Evolutionary conservation across 805 yeast genomes (phyloP), one percentile per base, ranked within the genome.

Genomic region (Wickerhamiella dianesei): DNA sequence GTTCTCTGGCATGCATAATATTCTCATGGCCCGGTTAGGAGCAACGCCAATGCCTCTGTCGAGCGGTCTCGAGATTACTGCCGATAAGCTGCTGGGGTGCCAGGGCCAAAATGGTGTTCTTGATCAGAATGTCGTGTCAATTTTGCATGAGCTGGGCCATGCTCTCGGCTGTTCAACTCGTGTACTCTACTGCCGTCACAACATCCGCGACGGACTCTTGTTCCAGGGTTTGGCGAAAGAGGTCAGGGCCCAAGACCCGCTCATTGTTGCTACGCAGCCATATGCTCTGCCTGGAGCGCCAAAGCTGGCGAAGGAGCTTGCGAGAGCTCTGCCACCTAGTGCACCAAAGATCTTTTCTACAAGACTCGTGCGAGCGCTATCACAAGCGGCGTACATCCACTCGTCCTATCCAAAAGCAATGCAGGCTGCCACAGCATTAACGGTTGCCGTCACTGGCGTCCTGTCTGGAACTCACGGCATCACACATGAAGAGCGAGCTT

Each of bases 401-500:
- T 77, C 83, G 29, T 77, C 86, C 5, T 81, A 80, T 58, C 83
- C 86, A 25, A 78, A 80, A 57, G 89, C 82, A 57, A 62, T 80
- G 44, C 89, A 80, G 62, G 79, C 88, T 5, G 74, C 80, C 3
- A 81, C 85, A 1, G 83, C 87, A 0, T 65, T 82, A 37, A 80
- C 76, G 51, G 76, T 81, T 20, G 87, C 85, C 5, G 75, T 82
- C 0, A 74, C 84, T 0, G 92, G 92, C 18, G 74, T 80, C 17
- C 74, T 82, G 45, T 79, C 88, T 0, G 86, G 87, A 0, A 72
- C 81, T 3, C 85, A 80, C 59, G 92, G 89, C 4, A 62, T 82
- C 41, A 75, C 85, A 1, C 89, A 82, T 59, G 71, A 79, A 53
- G 77, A 77, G 2, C 66, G 88, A 47, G 86, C 85, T 0, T 63